Evolutionary conservation across 2,329 filamentous ascomycete genomes (phyloP).

Genomic region (Alternaria burnsii): DNA sequence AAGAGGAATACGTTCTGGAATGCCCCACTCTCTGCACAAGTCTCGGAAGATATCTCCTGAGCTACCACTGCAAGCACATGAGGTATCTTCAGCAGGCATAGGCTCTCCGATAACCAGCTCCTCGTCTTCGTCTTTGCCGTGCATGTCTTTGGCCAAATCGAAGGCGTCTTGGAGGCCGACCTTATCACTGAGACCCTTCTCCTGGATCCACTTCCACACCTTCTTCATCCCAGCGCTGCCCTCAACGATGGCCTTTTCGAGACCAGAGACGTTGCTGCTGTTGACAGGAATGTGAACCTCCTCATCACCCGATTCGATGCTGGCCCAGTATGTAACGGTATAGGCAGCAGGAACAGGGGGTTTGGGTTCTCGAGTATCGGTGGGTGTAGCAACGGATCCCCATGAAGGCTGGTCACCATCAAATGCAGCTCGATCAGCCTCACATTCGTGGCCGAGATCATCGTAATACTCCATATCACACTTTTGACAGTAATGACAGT

Average conservation of each 20-base stretch:
- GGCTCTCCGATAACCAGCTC: not conserved
- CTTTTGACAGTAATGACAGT: too few relatives aligned
- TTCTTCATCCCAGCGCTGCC: constrained; percentile 23
- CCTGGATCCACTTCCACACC: constrained; percentile 37
- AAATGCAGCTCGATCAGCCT: not conserved
- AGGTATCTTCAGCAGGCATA: not conserved
- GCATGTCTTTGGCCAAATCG: constrained; percentile 31
- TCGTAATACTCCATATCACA: too few relatives aligned
- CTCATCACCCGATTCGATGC: constrained; percentile 22
- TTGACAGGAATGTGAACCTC: constrained; percentile 29
- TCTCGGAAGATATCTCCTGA: not conserved
- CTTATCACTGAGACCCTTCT: constrained; percentile 28
- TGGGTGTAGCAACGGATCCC: not conserved
- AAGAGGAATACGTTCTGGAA: not conserved
- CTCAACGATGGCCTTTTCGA: constrained; percentile 27
- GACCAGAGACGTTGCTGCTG: constrained; percentile 25
- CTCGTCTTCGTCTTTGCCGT: not conserved
- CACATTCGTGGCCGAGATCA: too few relatives aligned
- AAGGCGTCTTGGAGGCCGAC: constrained; percentile 33
- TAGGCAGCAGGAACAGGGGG: not conserved
- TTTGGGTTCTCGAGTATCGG: not conserved
- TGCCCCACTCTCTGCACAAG: not conserved
- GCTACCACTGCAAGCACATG: not conserved
- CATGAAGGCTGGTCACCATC: not conserved
- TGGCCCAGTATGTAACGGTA: constrained; percentile 33